A percentile compares a stretch with the other conserved stretches of the same genome.
Evolutionary conservation across 805 yeast genomes (phyloP).

Genomic region (Sugiyamaella floridensis): DNA sequence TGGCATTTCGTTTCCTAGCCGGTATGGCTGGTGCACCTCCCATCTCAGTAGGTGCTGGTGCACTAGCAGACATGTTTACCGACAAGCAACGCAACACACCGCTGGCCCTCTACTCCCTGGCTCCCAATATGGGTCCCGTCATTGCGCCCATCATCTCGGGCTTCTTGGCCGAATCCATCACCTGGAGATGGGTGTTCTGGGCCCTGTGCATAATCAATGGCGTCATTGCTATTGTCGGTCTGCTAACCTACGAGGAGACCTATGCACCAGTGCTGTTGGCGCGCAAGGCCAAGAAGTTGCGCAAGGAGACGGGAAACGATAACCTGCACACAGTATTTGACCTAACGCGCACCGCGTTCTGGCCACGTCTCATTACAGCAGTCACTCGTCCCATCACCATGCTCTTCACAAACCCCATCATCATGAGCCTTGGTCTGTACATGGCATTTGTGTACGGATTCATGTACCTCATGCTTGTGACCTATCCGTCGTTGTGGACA

Average conservation of each 20-base stretch:
- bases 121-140: slow-evolving; percentile 56
- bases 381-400: slow-evolving; percentile 50
- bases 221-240: slow-evolving; percentile 38
- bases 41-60: slow-evolving; percentile 62
- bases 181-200: slow-evolving; percentile 64
- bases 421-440: slow-evolving; percentile 53
- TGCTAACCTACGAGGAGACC: slow-evolving; percentile 47
- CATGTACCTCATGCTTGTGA: slow-evolving; percentile 54
- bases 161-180: slow-evolving; percentile 41
- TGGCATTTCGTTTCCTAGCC: slow-evolving; percentile 53
- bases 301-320: slow-evolving; percentile 49
- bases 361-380: slow-evolving; percentile 33
- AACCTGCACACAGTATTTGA: slow-evolving; percentile 57
- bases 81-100: slow-evolving; percentile 48
- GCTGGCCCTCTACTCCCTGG: slow-evolving; percentile 50
- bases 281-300: slow-evolving; percentile 40
- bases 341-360: slow-evolving; percentile 20
- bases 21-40: slow-evolving; percentile 67
- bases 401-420: slow-evolving; percentile 54
- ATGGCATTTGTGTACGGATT: slow-evolving; percentile 64
- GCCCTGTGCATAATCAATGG: slow-evolving; percentile 51
- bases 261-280: slow-evolving; percentile 49
- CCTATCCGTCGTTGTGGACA: slow-evolving; percentile 51
- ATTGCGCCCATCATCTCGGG: slow-evolving; percentile 45
- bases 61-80: slow-evolving; percentile 53